Evolutionary conservation across 176 grass and related monocot genomes (phyloP).

Genomic region (Carex pumila): DNA sequence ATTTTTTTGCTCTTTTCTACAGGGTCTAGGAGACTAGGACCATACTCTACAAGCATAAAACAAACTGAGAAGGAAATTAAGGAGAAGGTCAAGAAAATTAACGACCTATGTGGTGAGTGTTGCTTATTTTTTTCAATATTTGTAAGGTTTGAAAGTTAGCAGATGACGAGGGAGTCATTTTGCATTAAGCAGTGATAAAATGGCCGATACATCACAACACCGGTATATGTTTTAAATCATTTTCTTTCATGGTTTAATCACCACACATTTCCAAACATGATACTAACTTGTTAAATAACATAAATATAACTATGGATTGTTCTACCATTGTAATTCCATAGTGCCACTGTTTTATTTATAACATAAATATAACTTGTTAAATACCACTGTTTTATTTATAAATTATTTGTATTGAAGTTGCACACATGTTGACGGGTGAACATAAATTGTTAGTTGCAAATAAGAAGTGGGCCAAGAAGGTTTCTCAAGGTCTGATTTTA

Average conservation of each 20-base stretch:
- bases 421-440: no score
- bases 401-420: no score
- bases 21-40: constrained; percentile 52
- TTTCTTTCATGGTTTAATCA: background rate
- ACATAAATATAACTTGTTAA: no score
- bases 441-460: no score
- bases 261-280: background rate
- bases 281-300: background rate
- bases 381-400: no score
- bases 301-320: background rate
- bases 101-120: constrained; percentile 64
- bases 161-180: background rate
- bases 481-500: no score
- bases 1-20: background rate
- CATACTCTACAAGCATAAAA: constrained; percentile 84
- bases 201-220: background rate
- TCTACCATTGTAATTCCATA: background rate
- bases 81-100: constrained; percentile 75
- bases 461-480: no score
- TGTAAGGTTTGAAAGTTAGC: background rate
- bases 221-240: background rate
- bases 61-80: constrained; percentile 93
- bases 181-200: background rate
- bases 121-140: background rate
- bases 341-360: no score